Percentiles rank a stretch among this genome's conserved stretches.
Evolutionary conservation across 2,329 filamentous ascomycete species (phyloP).

Genomic region (Chaetoscypha palmicola): DNA sequence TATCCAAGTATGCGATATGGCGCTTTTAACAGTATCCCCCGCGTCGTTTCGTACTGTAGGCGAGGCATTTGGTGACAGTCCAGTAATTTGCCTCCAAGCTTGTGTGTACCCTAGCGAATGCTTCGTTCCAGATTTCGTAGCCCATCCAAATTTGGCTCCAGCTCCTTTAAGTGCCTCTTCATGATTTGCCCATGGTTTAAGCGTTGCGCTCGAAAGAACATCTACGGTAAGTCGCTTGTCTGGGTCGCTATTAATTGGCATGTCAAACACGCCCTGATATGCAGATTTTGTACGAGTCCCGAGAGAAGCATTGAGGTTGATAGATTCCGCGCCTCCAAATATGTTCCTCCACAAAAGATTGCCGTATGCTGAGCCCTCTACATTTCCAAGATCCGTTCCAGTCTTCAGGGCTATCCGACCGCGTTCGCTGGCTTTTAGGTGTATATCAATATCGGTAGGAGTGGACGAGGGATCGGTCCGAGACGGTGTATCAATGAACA

Average conservation of each 20-base stretch:
- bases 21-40: constrained; percentile 85
- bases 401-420: constrained; percentile 84
- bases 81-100: constrained; percentile 83
- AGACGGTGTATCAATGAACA: constrained; percentile 73
- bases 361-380: constrained; percentile 88
- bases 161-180: constrained; percentile 81
- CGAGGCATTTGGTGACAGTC: constrained; percentile 67
- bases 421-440: constrained; percentile 70
- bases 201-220: constrained; percentile 72
- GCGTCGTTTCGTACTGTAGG: constrained; percentile 77
- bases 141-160: constrained; percentile 69
- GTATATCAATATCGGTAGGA: constrained; percentile 74
- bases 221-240: constrained; percentile 74
- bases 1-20: constrained; percentile 72
- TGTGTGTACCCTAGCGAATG: constrained; percentile 77
- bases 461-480: constrained; percentile 61
- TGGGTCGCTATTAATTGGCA: constrained; percentile 77
- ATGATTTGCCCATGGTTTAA: constrained; percentile 90
- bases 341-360: constrained; percentile 85
- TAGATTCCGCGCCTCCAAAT: constrained; percentile 85
- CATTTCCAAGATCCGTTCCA: constrained; percentile 87
- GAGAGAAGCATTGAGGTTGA: constrained; percentile 79
- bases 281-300: constrained; percentile 88
- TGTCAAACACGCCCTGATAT: constrained; percentile 79
- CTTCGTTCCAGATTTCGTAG: constrained; percentile 54